Conservation (phyloP, 768 basidiomycete species). For the Boletus subcaerulescens region DNA sequence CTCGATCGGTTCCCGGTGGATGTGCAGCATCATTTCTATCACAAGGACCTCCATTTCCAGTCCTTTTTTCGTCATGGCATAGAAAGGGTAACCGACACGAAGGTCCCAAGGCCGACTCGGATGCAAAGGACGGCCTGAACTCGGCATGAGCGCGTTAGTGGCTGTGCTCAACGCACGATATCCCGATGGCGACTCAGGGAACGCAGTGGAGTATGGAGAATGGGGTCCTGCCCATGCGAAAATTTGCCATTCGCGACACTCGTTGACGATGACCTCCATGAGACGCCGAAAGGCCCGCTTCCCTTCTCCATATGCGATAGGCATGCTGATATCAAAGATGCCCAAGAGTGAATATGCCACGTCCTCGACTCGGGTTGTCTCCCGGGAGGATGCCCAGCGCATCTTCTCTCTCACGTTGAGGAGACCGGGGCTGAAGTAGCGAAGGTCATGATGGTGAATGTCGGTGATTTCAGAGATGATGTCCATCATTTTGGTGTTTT, state of each 20-base stretch:
- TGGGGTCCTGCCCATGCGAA: constrained; percentile 23
- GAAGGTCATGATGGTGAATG: constrained; percentile 11
- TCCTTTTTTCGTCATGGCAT: constrained; percentile 22
- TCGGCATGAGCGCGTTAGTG: background rate
- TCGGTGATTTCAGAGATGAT: constrained; percentile 10
- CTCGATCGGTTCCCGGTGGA: constrained; percentile 9
- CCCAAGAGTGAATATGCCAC: constrained; percentile 27
- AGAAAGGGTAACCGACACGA: constrained; percentile 19
- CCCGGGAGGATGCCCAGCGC: constrained; percentile 23
- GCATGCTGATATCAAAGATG: constrained; percentile 23
- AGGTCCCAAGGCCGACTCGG: constrained; percentile 9
- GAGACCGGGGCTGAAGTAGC: constrained; percentile 21
- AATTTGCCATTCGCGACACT: constrained; percentile 20
- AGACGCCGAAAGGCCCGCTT: constrained; percentile 24
- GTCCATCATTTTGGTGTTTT: constrained; percentile 12
- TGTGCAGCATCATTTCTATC: constrained; percentile 23
- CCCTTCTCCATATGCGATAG: constrained; percentile 26
- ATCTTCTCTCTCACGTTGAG: constrained; percentile 19
- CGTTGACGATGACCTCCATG: constrained; percentile 18
- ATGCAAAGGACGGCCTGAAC: background rate
- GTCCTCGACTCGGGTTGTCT: constrained; percentile 27
- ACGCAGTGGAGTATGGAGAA: constrained; percentile 15
- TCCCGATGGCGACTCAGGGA: constrained; percentile 20
- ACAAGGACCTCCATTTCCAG: constrained; percentile 19
- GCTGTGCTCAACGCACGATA: constrained; percentile 10